A percentile compares a stretch with the other conserved stretches of the same genome.
These are phyloP conservation scores for Saccharomycopsis amapae DNA, from an alignment of 805 yeast species.

Conservation along the genomic window DNA sequence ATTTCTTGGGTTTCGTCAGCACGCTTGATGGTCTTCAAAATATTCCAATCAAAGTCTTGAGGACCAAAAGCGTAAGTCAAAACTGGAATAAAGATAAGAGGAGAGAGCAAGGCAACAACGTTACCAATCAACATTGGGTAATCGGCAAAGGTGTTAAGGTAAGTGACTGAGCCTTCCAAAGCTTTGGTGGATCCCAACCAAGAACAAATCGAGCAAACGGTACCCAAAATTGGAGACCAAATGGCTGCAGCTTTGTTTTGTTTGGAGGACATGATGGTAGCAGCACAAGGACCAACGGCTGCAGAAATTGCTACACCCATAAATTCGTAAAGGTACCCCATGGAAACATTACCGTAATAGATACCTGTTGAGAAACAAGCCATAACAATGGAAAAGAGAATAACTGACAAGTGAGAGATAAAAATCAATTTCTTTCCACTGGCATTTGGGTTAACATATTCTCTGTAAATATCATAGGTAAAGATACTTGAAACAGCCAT, in stretches of 20 bases:
- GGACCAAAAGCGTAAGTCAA: constrained; percentile 58
- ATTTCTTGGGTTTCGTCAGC: constrained; percentile 71
- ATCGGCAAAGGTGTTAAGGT: constrained; percentile 64
- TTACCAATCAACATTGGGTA: constrained; percentile 88
- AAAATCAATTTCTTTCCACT: constrained; percentile 63
- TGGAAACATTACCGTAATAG: constrained; percentile 70
- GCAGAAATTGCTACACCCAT: constrained; percentile 88
- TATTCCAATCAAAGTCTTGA: constrained; percentile 68
- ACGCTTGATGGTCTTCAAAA: constrained; percentile 51
- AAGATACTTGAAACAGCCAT: constrained; percentile 80
- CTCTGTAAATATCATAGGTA: constrained; percentile 80
- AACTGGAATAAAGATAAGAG: constrained; percentile 57
- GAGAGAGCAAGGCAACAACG: constrained; percentile 72
- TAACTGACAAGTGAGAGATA: constrained; percentile 61
- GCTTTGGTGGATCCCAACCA: constrained; percentile 51
- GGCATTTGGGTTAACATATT: constrained; percentile 73
- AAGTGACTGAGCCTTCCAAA: constrained; percentile 37
- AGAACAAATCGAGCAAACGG: constrained; percentile 62
- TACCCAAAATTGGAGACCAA: constrained; percentile 72
- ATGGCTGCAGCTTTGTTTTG: constrained; percentile 67
- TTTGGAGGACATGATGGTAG: constrained; percentile 55
- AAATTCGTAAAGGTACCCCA: constrained; percentile 81
- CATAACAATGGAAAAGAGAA: constrained; percentile 56
- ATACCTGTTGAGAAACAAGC: constrained; percentile 80
- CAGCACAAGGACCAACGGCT: constrained; percentile 72